These are phyloP conservation scores for Melanopsichium pennsylvanicum DNA, from an alignment of 1,284 basidiomycete genomes.

Conservation along the genomic window DNA sequence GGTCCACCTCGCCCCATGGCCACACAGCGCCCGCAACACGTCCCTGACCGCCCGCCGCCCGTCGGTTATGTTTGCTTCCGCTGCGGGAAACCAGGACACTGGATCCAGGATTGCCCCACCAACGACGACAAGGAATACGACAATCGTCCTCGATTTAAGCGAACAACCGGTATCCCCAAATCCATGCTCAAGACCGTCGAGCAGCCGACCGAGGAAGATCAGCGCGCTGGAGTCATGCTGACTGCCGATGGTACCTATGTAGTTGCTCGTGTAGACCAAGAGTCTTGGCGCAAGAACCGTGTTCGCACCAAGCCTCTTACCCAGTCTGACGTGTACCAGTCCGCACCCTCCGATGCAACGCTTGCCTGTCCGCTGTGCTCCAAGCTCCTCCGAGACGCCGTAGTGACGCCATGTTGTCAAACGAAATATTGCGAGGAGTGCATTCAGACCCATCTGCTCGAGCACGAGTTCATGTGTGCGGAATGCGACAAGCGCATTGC, in stretches of 20 bases:
- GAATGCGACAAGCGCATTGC: conserved; percentile 63
- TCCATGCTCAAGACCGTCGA: conserved; percentile 97
- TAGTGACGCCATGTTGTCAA: conserved; percentile 60
- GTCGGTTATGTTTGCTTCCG: conserved; percentile 98
- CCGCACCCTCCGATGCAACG: conserved; percentile 58
- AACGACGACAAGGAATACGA: conserved; percentile 95
- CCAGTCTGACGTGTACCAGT: conserved; percentile 60
- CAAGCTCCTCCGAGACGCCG: conserved; percentile 58
- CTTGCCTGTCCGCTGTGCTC: conserved; percentile 63
- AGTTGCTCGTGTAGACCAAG: conserved; percentile 59
- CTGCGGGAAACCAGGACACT: conserved; percentile 92
- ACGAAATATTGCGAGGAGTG: conserved; percentile 64
- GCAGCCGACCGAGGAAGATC: conserved; percentile 66
- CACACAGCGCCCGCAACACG: conserved; percentile 27
- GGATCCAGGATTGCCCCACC: conserved; percentile 99
- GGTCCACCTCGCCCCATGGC: conserved; percentile 48
- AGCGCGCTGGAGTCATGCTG: conserved; percentile 61
- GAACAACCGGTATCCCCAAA: conserved; percentile 96
- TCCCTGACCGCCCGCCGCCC: conserved; percentile 57
- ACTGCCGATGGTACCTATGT: conserved; percentile 65
- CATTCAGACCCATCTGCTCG: conserved; percentile 63
- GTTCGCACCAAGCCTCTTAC: conserved; percentile 58
- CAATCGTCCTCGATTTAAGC: conserved; percentile 91
- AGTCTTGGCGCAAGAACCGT: conserved; percentile 58
- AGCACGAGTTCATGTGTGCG: conserved; percentile 64